Evolutionary conservation across 2,329 filamentous ascomycete species (phyloP).

Genomic region (Hortaea werneckii): DNA sequence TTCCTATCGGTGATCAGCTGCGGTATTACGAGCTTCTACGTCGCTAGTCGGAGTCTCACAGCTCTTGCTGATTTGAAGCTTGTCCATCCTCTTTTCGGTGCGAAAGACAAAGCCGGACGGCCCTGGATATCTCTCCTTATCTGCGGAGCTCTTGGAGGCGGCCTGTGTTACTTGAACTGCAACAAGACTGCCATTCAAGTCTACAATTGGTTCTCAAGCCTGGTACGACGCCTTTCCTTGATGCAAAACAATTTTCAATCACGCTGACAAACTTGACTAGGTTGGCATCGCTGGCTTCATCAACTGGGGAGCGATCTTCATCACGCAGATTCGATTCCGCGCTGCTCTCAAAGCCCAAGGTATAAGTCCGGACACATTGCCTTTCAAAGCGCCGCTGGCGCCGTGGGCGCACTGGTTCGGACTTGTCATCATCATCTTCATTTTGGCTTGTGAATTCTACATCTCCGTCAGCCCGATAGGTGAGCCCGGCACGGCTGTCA

Average conservation of each 20-base stretch:
- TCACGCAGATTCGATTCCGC: constrained; percentile 20
- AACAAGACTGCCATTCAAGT: constrained; percentile 17
- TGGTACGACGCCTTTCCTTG: constrained; percentile 4
- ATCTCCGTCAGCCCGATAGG: constrained; percentile 23
- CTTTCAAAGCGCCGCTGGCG: constrained; percentile 18
- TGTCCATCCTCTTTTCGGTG: constrained; percentile 15
- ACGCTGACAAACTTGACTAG: constrained; percentile 3
- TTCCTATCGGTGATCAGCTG: constrained; percentile 28
- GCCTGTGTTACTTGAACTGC: constrained; percentile 26
- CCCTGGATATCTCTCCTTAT: constrained; percentile 23
- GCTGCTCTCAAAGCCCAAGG: constrained; percentile 20
- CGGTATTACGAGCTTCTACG: constrained; percentile 26
- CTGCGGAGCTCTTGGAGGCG: constrained; percentile 22
- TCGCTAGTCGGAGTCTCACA: constrained; percentile 26
- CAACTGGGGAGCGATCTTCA: constrained; percentile 20
- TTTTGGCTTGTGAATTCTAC: constrained; percentile 26
- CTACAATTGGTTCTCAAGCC: constrained; percentile 26
- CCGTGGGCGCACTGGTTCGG: constrained; percentile 20
- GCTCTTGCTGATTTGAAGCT: constrained; percentile 22
- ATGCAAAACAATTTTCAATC: no score
- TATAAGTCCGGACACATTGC: constrained; percentile 15
- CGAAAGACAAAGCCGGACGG: constrained; percentile 19
- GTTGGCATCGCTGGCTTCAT: constrained; percentile 24
- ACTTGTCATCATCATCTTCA: constrained; percentile 19
- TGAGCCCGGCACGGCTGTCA: constrained; percentile 21